phyloP scores from a whole-genome alignment of 306 rosid species.

The Cyamopsis tetragonoloba region DNA sequence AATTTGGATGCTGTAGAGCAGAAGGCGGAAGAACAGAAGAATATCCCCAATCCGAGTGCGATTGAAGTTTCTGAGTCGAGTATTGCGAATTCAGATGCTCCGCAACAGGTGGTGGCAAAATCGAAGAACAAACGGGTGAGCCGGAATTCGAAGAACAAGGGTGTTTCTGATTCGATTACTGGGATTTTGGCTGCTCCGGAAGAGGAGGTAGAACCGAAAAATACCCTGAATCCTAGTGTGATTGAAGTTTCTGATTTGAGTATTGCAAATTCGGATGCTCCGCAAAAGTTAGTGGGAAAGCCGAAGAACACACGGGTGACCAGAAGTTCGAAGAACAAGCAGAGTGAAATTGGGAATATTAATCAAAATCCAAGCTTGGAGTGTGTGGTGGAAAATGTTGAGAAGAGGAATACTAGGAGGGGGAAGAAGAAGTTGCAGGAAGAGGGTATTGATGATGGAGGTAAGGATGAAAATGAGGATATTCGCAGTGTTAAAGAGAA shows the following conservation, averaged over 20 bases:
- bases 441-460: conserved; percentile 19
- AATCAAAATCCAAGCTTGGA: conserved; percentile 24
- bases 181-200: neutral
- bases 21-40: neutral
- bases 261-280: neutral
- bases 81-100: neutral
- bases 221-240: too few species aligned
- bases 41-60: neutral
- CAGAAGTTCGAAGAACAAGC: neutral
- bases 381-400: conserved; percentile 32
- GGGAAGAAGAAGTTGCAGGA: conserved; percentile 32
- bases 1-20: neutral
- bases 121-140: too few species aligned
- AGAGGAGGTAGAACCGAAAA: too few species aligned
- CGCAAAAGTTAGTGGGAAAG: neutral
- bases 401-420: conserved; percentile 26
- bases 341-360: neutral
- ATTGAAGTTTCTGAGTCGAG: neutral
- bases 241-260: neutral
- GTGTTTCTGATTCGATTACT: neutral
- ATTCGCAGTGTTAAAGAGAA: conserved; percentile 5
- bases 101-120: too few species aligned
- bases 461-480: neutral
- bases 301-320: neutral
- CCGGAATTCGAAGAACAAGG: neutral